Evolutionary conservation across 345 rosid species (phyloP).

Genomic region (Brassica nigra): DNA sequence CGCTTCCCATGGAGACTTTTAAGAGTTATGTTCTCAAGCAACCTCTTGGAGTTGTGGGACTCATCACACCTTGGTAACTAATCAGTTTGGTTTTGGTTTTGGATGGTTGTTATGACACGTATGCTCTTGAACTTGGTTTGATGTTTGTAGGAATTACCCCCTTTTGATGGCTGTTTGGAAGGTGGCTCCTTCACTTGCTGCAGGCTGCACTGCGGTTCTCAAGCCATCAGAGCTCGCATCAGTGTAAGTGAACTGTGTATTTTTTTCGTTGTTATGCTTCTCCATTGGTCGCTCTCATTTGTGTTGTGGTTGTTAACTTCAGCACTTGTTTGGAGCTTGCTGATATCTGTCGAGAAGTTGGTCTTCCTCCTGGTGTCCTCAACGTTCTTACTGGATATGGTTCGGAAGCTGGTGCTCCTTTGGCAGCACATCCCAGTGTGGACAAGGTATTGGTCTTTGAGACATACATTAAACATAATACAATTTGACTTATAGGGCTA

Average conservation of each 20-base stretch:
- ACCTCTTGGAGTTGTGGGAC: constrained; percentile 91
- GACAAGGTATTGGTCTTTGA: constrained; percentile 50
- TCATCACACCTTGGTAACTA: constrained; percentile 83
- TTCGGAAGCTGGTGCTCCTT: constrained; percentile 90
- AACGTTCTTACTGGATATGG: constrained; percentile 89
- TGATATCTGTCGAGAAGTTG: constrained; percentile 78
- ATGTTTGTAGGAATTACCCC: constrained; percentile 84
- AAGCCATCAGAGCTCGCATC: constrained; percentile 91
- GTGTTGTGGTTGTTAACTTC: constrained; percentile 29
- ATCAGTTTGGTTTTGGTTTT: neutral
- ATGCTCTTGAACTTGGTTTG: constrained; percentile 27
- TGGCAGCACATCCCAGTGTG: constrained; percentile 83
- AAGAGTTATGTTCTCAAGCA: constrained; percentile 52
- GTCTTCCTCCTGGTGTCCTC: constrained; percentile 95
- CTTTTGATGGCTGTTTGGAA: constrained; percentile 94
- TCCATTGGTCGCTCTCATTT: neutral
- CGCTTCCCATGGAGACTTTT: constrained; percentile 68
- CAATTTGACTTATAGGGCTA: neutral
- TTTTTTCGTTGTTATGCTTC: constrained; percentile 4
- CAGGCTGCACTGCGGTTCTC: constrained; percentile 87
- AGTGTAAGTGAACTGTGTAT: constrained; percentile 49
- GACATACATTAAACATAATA: neutral
- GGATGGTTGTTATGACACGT: neutral
- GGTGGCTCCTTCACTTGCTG: constrained; percentile 98
- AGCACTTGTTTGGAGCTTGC: constrained; percentile 98